Conservation (phyloP, 352 stramenopile genomes). For the Phytophthora foliorum region DNA sequence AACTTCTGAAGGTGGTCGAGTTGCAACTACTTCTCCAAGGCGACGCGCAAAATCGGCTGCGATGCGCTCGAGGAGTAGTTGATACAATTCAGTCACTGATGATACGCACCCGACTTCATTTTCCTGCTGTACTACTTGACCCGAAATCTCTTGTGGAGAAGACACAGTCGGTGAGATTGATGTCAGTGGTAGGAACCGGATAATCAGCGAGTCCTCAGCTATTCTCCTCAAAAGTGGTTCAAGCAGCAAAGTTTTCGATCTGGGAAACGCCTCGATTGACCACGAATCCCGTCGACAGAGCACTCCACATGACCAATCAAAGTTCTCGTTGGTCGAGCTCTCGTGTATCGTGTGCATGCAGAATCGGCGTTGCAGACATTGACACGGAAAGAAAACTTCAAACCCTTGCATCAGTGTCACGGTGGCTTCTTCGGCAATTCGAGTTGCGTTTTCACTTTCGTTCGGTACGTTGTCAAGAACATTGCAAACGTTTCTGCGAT, state of each 20-base stretch:
- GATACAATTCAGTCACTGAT: conserved; percentile 34
- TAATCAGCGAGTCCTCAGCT: conserved; percentile 65
- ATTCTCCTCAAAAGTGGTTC: conserved; percentile 71
- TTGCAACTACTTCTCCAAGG: conserved; percentile 14
- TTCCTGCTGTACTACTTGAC: background rate
- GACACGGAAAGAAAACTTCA: conserved; percentile 91
- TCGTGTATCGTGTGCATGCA: conserved; percentile 54
- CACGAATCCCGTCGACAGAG: conserved; percentile 37
- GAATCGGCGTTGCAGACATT: conserved; percentile 71
- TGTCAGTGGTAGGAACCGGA: conserved; percentile 20
- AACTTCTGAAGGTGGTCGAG: background rate
- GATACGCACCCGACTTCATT: conserved; percentile 2
- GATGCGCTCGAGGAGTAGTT: conserved; percentile 24
- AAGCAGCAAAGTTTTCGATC: conserved; percentile 56
- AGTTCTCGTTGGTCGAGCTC: conserved; percentile 1
- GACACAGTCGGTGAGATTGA: background rate
- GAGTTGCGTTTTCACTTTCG: conserved; percentile 30
- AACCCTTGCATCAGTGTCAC: conserved; percentile 80
- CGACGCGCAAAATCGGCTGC: conserved; percentile 27
- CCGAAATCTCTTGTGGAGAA: too few relatives aligned
- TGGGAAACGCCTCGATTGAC: conserved; percentile 28
- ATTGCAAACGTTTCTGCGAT: conserved; percentile 27
- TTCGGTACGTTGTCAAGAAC: conserved; percentile 24
- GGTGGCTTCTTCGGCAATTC: conserved; percentile 57
- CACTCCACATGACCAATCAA: conserved; percentile 15